Evolutionary conservation across 2,329 filamentous ascomycete genomes (phyloP).

Genomic region (Xylaria sp.): DNA sequence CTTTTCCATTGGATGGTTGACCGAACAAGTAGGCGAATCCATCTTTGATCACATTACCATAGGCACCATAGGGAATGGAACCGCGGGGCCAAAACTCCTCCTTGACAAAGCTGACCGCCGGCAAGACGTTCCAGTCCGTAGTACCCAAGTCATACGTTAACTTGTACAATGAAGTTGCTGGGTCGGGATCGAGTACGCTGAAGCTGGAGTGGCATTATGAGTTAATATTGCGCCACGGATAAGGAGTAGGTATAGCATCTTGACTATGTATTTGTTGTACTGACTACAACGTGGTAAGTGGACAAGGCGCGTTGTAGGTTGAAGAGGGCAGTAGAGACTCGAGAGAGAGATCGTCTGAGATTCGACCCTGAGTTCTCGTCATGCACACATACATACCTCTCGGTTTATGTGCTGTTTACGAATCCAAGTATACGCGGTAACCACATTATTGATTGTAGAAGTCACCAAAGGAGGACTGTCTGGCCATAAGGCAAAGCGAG

Average conservation of each 20-base stretch:
- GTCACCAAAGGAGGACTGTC: constrained; percentile 23
- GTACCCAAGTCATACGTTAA: constrained; percentile 16
- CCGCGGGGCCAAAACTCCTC: constrained; percentile 23
- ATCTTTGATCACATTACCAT: constrained; percentile 22
- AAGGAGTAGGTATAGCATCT: neutral
- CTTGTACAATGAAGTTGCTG: constrained; percentile 24
- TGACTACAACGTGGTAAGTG: constrained; percentile 12
- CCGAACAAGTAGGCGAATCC: constrained; percentile 23
- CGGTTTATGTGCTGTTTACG: constrained; percentile 18
- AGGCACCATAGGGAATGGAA: constrained; percentile 21
- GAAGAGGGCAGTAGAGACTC: neutral
- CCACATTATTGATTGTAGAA: constrained; percentile 14
- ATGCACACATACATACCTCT: constrained; percentile 12
- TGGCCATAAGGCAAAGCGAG: constrained; percentile 26
- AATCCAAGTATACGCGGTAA: constrained; percentile 27
- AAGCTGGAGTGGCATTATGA: constrained; percentile 2
- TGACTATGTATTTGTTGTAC: neutral
- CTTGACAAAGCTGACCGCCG: constrained; percentile 19
- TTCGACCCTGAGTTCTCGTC: neutral
- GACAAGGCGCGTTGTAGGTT: neutral
- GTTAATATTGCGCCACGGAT: constrained; percentile 2
- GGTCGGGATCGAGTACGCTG: constrained; percentile 18
- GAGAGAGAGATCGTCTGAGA: neutral
- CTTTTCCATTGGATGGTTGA: constrained; percentile 12
- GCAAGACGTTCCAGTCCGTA: constrained; percentile 18